A percentile compares a stretch with the other conserved stretches of the same genome.
phyloP scores from a whole-genome alignment of 805 yeast species.

The Saturnispora besseyi region DNA sequence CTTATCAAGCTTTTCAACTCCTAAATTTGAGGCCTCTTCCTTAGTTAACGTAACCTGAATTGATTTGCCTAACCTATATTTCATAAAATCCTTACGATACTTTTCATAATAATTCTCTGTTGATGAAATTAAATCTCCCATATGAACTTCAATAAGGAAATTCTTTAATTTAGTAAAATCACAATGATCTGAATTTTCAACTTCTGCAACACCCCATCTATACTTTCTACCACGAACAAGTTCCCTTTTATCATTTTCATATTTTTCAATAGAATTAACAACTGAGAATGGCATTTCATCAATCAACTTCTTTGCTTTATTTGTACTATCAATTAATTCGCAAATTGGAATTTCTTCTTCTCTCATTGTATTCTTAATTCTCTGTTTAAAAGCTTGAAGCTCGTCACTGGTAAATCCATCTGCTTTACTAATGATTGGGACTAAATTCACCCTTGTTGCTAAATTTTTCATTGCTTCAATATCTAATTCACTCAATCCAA shows the following conservation, averaged over 20 bases:
- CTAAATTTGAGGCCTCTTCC: slow-evolving; percentile 11
- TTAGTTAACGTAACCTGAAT: slow-evolving; percentile 15
- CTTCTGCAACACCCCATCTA: slow-evolving; percentile 81
- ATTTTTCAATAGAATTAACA: slow-evolving; percentile 53
- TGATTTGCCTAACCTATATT: slow-evolving; percentile 25
- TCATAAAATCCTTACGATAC: slow-evolving; percentile 51
- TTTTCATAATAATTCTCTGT: slow-evolving; percentile 73
- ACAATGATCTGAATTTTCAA: slow-evolving; percentile 68
- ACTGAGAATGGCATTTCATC: slow-evolving; percentile 59
- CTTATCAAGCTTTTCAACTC: slow-evolving; percentile 15
- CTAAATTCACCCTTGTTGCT: slow-evolving; percentile 62
- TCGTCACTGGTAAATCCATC: slow-evolving; percentile 62
- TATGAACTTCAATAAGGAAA: slow-evolving; percentile 55
- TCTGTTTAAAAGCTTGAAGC: slow-evolving; percentile 41
- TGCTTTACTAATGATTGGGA: slow-evolving; percentile 76
- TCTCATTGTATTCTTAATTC: slow-evolving; percentile 41
- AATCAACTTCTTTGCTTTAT: slow-evolving; percentile 27
- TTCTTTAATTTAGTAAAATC: slow-evolving; percentile 62
- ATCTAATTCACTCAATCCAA: slow-evolving; percentile 56
- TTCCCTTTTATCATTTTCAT: slow-evolving; percentile 35
- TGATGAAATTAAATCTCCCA: slow-evolving; percentile 69
- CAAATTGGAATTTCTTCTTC: slow-evolving; percentile 52
- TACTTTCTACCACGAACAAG: slow-evolving; percentile 67
- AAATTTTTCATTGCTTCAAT: slow-evolving; percentile 64
- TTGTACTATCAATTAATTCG: slow-evolving; percentile 35